A percentile compares a stretch with the other conserved stretches of the same genome.
Evolutionary conservation across 352 stramenopile species (phyloP).

Genomic region (Phytophthora aleatoria): DNA sequence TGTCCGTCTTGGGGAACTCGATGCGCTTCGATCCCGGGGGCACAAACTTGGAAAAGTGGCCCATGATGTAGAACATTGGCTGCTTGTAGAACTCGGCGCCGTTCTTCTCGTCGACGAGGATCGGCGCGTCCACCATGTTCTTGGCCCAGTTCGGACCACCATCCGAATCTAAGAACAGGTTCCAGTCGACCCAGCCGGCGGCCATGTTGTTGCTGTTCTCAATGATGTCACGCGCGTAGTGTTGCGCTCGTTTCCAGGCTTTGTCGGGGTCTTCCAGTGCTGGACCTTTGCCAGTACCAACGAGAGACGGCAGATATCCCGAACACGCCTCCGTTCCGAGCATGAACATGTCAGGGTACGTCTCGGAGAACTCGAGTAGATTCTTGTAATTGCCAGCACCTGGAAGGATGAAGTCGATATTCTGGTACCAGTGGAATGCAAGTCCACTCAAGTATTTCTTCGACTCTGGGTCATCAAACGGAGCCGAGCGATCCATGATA

Average conservation of each 20-base stretch:
- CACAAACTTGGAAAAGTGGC: conserved; percentile 57
- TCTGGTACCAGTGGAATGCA: conserved; percentile 85
- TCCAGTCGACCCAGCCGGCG: conserved; percentile 80
- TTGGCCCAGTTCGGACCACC: conserved; percentile 71
- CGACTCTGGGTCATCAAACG: conserved; percentile 46
- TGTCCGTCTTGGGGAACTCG: conserved; percentile 35
- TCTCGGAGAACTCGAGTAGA: conserved; percentile 44
- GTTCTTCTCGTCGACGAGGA: conserved; percentile 41
- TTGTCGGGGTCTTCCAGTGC: conserved; percentile 29
- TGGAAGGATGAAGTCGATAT: conserved; percentile 49
- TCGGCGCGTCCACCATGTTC: conserved; percentile 62
- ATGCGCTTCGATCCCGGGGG: conserved; percentile 47
- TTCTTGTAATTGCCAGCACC: conserved; percentile 45
- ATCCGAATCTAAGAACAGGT: conserved; percentile 58
- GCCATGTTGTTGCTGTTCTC: conserved; percentile 70
- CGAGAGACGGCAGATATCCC: conserved; percentile 49
- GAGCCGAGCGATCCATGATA: conserved; percentile 39
- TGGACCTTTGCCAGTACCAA: conserved; percentile 39
- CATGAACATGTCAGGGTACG: conserved; percentile 72
- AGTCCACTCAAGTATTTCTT: conserved; percentile 78
- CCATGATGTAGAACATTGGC: conserved; percentile 34
- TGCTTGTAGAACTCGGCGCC: conserved; percentile 25
- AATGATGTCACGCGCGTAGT: conserved; percentile 76
- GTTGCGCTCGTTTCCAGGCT: conserved; percentile 60
- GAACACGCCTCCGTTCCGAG: conserved; percentile 78